Conservation (phyloP, 352 stramenopile species). For the Hyaloperonospora brassicae region DNA sequence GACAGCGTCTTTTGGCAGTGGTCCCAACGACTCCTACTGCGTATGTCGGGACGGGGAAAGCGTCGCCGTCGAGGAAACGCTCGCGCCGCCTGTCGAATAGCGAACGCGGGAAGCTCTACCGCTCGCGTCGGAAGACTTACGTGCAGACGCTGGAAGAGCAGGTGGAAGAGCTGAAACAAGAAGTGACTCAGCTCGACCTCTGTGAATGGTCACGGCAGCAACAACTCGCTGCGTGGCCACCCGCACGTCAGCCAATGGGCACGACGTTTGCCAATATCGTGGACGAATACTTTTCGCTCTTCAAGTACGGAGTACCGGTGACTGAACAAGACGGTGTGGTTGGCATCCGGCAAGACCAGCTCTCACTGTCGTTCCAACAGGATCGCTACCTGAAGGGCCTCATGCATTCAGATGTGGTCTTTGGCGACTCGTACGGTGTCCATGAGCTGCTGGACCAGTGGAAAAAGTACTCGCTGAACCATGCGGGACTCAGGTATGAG, state of each 20-base stretch:
- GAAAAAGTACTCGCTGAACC: constrained; percentile 56
- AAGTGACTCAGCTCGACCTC: constrained; percentile 34
- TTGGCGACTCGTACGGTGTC: constrained; percentile 42
- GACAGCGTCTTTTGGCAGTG: not conserved
- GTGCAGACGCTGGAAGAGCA: constrained; percentile 33
- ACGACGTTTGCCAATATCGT: constrained; percentile 35
- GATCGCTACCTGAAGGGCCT: constrained; percentile 31
- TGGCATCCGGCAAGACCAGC: constrained; percentile 15
- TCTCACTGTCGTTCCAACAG: constrained; percentile 26
- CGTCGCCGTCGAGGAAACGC: constrained; percentile 28
- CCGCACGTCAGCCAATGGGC: constrained; percentile 13
- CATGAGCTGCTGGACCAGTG: constrained; percentile 48
- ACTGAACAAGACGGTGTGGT: constrained; percentile 8
- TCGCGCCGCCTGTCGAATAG: constrained; percentile 48
- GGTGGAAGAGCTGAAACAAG: constrained; percentile 39
- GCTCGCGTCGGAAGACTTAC: constrained; percentile 43
- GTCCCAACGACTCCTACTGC: not conserved
- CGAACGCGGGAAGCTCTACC: constrained; percentile 55
- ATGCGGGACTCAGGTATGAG: constrained; percentile 43
- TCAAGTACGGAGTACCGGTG: constrained; percentile 47
- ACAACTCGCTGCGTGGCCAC: constrained; percentile 11
- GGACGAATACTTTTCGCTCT: constrained; percentile 56
- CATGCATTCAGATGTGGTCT: constrained; percentile 42
- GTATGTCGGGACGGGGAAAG: not conserved
- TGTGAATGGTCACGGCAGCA: constrained; percentile 13